Conservation (phyloP, 2,329 filamentous ascomycete species). For the Pseudodiploospora longispora region DNA sequence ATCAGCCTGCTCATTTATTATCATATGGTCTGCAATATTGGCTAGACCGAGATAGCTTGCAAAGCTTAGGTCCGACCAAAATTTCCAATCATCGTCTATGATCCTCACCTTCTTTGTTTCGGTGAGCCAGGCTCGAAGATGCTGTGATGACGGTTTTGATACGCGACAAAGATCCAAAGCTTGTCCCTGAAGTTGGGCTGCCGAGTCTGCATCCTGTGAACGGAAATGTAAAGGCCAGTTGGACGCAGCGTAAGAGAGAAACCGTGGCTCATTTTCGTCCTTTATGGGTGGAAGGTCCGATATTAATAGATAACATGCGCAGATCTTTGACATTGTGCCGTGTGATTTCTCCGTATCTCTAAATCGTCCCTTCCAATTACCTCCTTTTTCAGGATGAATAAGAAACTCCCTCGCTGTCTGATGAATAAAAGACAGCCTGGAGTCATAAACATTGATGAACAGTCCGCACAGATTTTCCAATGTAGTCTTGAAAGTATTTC, state of each 20-base stretch:
- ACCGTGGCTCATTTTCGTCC: background rate
- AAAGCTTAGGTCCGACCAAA: constrained; percentile 7
- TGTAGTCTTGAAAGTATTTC: background rate
- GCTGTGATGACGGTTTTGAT: background rate
- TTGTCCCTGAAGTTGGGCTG: background rate
- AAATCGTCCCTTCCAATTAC: background rate
- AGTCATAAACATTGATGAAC: background rate
- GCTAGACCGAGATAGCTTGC: constrained; percentile 8
- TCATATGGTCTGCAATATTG: too few relatives aligned
- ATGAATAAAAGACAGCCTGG: constrained; percentile 1
- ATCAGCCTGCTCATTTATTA: too few relatives aligned
- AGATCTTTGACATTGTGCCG: background rate
- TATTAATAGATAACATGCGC: background rate
- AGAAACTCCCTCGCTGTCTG: constrained; percentile 6
- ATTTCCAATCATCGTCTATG: background rate
- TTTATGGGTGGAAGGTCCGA: background rate
- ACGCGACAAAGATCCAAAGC: background rate
- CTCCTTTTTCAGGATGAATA: background rate
- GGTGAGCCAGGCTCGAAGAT: constrained; percentile 5
- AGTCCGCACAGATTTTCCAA: constrained; percentile 1
- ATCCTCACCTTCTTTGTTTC: too few relatives aligned
- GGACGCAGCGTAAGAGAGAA: background rate
- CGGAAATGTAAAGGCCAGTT: background rate
- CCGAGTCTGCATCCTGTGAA: background rate
- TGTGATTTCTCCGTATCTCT: background rate